These are phyloP conservation scores for Xylaria acuta DNA, from an alignment of 495 filamentous ascomycete species.

Conservation along the genomic window DNA sequence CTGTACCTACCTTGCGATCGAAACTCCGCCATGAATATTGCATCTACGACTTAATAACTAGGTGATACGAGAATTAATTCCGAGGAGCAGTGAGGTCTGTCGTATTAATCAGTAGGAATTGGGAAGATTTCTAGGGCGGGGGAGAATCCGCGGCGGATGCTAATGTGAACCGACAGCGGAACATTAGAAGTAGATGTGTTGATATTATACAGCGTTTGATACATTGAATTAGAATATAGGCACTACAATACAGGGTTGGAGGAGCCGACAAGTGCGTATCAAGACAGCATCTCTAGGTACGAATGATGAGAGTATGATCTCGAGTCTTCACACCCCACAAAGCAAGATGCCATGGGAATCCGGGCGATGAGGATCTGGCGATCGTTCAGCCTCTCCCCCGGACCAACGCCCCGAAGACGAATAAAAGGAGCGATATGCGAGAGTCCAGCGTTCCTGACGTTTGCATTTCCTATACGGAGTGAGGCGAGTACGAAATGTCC, in stretches of 20 bases:
- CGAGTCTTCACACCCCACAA: background rate
- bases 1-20: no score
- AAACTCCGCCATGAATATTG: no score
- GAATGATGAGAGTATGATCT: background rate
- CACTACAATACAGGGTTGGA: background rate
- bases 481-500: background rate
- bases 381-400: background rate
- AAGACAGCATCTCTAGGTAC: background rate
- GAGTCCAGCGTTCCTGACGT: no score
- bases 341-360: background rate
- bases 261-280: background rate
- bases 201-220: background rate
- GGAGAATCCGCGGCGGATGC: no score
- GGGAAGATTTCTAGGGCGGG: no score
- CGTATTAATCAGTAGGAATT: no score
- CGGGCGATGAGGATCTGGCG: background rate
- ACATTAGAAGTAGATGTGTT: background rate
- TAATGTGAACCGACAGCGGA: no score
- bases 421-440: no score
- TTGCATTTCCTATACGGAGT: background rate
- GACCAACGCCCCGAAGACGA: background rate
- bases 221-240: background rate
- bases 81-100: no score
- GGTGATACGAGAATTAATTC: no score
- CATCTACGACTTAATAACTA: no score